Conservation (phyloP, 352 stramenopile genomes). For the Phytopythium mirpurense region DNA sequence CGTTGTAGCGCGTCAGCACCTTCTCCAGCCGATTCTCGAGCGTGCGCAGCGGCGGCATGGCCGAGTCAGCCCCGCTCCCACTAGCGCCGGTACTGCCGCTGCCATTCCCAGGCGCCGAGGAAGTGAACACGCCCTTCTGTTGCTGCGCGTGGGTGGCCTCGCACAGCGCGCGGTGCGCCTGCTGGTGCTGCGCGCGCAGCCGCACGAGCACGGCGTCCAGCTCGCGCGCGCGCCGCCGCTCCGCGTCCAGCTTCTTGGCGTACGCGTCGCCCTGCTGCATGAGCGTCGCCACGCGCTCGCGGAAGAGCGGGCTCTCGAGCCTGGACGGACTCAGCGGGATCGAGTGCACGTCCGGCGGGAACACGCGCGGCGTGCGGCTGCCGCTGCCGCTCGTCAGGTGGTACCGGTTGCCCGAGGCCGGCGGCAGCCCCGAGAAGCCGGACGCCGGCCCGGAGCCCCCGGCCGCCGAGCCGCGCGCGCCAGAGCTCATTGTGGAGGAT, state of each 20-base stretch:
- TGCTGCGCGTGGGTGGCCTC: constrained; percentile 39
- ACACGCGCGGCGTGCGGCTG: constrained; percentile 41
- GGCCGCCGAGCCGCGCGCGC: background rate
- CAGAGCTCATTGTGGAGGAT: background rate
- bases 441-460: background rate
- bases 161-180: constrained; percentile 49
- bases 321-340: constrained; percentile 63
- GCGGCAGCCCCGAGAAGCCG: background rate
- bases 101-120: background rate
- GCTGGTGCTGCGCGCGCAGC: constrained; percentile 33
- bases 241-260: constrained; percentile 61
- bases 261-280: constrained; percentile 76
- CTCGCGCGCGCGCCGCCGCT: constrained; percentile 42
- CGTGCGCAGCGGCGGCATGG: constrained; percentile 62
- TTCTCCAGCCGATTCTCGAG: constrained; percentile 83
- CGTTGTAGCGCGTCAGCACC: constrained; percentile 79
- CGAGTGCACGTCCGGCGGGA: constrained; percentile 41
- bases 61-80: constrained; percentile 32
- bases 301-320: constrained; percentile 71
- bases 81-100: background rate
- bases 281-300: constrained; percentile 46
- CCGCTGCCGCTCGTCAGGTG: constrained; percentile 25
- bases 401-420: constrained; percentile 24
- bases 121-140: constrained; percentile 2
- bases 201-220: constrained; percentile 28